Evolutionary conservation across 345 rosid species (phyloP).

Genomic region (Turritis glabra): DNA sequence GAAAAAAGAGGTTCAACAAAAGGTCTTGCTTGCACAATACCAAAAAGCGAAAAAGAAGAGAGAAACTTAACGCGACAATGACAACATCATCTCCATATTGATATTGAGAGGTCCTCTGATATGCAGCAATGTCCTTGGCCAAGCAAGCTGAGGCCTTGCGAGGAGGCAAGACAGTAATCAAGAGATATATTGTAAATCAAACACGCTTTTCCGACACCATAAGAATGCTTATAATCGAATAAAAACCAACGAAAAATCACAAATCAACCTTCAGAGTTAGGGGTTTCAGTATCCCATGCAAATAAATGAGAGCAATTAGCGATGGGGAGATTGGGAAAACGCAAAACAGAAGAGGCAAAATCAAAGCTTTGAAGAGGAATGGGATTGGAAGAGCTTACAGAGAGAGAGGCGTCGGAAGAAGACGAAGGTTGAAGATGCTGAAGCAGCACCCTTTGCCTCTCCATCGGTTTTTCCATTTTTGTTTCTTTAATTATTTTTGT

Average conservation of each 20-base stretch:
- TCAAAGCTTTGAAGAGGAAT: background rate
- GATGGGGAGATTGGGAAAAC: background rate
- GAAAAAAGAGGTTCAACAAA: background rate
- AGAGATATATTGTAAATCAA: background rate
- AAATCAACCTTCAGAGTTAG: background rate
- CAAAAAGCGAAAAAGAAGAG: background rate
- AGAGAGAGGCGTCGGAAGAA: background rate
- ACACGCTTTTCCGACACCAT: background rate
- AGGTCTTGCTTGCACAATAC: background rate
- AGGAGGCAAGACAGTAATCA: background rate
- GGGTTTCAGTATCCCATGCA: background rate
- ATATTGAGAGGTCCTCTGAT: conserved; percentile 62
- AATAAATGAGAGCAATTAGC: background rate
- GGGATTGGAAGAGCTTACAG: background rate
- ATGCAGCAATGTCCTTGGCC: conserved; percentile 74
- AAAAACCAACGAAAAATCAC: background rate
- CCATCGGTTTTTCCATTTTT: conserved; percentile 3
- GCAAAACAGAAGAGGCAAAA: background rate
- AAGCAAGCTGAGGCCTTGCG: conserved; percentile 70
- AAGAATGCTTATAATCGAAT: background rate
- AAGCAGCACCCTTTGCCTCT: background rate
- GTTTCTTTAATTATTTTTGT: background rate
- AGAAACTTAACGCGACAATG: conserved; percentile 75
- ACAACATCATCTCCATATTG: conserved; percentile 84
- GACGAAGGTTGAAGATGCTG: background rate